Evolutionary conservation across 2,329 filamentous ascomycete species (phyloP).

Genomic region (Sarocladiaceae sp.): DNA sequence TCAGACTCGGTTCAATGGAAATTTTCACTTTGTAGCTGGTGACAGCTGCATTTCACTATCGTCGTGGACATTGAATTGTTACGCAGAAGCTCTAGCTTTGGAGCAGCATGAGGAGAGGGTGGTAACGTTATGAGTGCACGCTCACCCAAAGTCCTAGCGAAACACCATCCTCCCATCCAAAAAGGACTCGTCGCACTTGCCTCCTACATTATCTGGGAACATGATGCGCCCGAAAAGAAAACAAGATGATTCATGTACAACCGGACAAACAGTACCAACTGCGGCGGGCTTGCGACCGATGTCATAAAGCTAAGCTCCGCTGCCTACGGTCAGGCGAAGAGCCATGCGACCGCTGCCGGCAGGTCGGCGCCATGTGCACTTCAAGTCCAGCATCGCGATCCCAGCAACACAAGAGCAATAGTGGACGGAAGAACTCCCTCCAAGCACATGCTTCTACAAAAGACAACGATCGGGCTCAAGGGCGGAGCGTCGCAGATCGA

Average conservation of each 20-base stretch:
- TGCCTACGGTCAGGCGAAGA: background rate
- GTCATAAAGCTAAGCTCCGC: background rate
- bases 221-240: too few species aligned
- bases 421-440: background rate
- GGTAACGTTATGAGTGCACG: too few species aligned
- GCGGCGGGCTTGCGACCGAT: background rate
- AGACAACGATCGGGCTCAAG: background rate
- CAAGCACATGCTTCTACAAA: background rate
- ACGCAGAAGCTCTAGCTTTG: too few species aligned
- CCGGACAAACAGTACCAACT: background rate
- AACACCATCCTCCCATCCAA: background rate
- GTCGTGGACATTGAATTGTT: too few species aligned
- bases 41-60: too few species aligned
- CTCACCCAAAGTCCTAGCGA: too few species aligned
- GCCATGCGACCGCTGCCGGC: background rate
- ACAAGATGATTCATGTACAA: constrained; percentile 22
- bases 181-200: background rate
- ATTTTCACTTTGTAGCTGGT: too few species aligned
- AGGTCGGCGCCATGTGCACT: background rate
- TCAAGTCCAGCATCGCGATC: background rate
- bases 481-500: too few species aligned
- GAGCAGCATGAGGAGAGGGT: too few species aligned
- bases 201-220: constrained; percentile 19
- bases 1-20: too few species aligned
- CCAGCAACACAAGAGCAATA: background rate